These are phyloP conservation scores for Clitoria ternatea DNA, from an alignment of 306 rosid species.

Conservation along the genomic window DNA sequence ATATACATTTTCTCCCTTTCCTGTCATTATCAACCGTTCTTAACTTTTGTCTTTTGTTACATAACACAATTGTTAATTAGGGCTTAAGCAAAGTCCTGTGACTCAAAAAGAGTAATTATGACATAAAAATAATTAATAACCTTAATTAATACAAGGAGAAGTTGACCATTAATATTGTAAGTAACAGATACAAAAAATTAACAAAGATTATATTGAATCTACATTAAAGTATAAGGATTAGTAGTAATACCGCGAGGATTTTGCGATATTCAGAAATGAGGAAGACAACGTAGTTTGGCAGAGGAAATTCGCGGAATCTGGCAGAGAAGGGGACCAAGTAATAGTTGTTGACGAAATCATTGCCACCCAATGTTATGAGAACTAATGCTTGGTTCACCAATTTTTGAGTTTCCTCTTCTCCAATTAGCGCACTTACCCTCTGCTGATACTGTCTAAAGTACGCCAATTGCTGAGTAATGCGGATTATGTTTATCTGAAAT, in stretches of 20 bases:
- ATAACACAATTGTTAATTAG: too few species aligned
- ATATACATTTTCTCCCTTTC: too few species aligned
- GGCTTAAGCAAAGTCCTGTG: too few species aligned
- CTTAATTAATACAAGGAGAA: too few species aligned
- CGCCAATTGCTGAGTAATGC: conserved; percentile 43
- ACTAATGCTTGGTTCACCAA: conserved; percentile 55
- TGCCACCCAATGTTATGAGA: conserved; percentile 74
- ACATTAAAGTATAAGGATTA: neutral
- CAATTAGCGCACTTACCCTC: conserved; percentile 48
- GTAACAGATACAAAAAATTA: too few species aligned
- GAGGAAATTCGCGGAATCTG: conserved; percentile 63
- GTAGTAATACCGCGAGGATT: conserved; percentile 38
- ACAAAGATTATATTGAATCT: too few species aligned
- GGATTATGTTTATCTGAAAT: conserved; percentile 60
- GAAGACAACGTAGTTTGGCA: conserved; percentile 61
- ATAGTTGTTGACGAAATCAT: conserved; percentile 80
- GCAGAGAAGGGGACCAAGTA: conserved; percentile 72
- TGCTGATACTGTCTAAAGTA: conserved; percentile 55
- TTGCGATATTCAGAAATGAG: conserved; percentile 70
- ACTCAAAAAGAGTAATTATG: too few species aligned
- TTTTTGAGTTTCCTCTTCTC: conserved; percentile 28
- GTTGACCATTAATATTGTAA: too few species aligned
- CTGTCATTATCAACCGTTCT: too few species aligned
- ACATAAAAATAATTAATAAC: too few species aligned
- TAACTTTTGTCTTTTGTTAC: too few species aligned